Percentiles rank a stretch among this genome's conserved stretches.
These are phyloP conservation scores for Takakia lepidozioides DNA, from an alignment of 225 moss, liverwort and hornwort species.

Conservation along the genomic window DNA sequence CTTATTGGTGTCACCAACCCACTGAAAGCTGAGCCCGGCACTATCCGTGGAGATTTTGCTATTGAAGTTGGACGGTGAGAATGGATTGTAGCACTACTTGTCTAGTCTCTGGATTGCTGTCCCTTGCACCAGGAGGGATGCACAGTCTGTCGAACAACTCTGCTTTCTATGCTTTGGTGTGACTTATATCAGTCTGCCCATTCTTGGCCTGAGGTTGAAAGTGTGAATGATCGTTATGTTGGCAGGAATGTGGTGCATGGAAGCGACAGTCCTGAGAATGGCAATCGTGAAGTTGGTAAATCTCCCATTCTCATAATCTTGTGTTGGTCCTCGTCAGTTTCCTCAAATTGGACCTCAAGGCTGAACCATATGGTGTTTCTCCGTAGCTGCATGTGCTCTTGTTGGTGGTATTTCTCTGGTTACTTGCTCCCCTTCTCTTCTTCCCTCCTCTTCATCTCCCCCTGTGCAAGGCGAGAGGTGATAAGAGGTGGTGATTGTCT, in stretches of 20 bases:
- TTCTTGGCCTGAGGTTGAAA: no score
- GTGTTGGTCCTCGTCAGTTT: neutral
- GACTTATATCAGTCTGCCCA: no score
- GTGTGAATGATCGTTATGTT: no score
- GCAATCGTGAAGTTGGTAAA: slow-evolving; percentile 67
- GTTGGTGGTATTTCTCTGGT: neutral
- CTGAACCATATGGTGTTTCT: no score
- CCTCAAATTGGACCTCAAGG: neutral
- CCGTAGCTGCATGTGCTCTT: neutral
- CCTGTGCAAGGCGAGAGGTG: neutral
- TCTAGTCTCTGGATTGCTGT: no score
- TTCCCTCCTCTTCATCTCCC: no score
- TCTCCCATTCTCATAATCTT: neutral
- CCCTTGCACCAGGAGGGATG: no score
- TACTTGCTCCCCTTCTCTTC: no score
- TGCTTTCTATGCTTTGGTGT: no score
- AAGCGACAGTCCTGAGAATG: slow-evolving; percentile 86
- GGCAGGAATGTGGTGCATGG: slow-evolving; percentile 82
- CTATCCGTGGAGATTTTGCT: slow-evolving; percentile 86
- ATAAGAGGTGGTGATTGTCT: neutral
- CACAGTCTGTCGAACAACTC: no score
- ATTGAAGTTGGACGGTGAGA: slow-evolving; percentile 58
- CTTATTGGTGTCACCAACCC: slow-evolving; percentile 94
- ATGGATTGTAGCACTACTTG: neutral
- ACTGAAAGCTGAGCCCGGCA: slow-evolving; percentile 83